These are phyloP conservation scores for Kwoniella sp. DNA, from an alignment of 768 basidiomycete species.

Conservation along the genomic window DNA sequence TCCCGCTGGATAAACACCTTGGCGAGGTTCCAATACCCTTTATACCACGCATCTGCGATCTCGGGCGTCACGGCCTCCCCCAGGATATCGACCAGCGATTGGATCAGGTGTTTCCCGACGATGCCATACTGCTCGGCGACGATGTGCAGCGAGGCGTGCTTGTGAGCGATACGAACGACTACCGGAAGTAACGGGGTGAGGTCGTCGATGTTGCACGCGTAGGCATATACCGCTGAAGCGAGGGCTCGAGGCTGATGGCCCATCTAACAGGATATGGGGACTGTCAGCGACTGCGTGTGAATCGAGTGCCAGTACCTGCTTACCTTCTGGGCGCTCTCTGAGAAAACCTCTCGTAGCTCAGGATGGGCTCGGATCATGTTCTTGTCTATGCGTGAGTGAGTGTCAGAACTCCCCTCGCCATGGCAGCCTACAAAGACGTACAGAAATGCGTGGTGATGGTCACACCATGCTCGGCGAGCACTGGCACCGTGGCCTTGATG, in stretches of 20 bases:
- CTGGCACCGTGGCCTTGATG: constrained; percentile 10
- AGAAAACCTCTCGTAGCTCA: constrained; percentile 12
- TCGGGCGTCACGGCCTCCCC: constrained; percentile 28
- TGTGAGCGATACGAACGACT: constrained; percentile 28
- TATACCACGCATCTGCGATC: constrained; percentile 28
- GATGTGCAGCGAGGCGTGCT: constrained; percentile 31
- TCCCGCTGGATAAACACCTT: constrained; percentile 23
- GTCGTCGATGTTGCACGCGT: constrained; percentile 32
- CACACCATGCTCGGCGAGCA: constrained; percentile 12
- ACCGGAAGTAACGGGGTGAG: constrained; percentile 21
- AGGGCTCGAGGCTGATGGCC: constrained; percentile 27
- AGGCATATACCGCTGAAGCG: constrained; percentile 28
- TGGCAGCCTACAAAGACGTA: too few species aligned
- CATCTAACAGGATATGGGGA: not conserved
- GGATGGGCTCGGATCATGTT: constrained; percentile 14
- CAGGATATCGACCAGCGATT: constrained; percentile 26
- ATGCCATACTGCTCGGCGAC: constrained; percentile 24
- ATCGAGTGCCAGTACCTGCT: not conserved
- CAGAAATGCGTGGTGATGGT: constrained; percentile 15
- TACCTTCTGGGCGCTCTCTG: constrained; percentile 8
- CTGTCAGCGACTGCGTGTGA: not conserved
- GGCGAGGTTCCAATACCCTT: constrained; percentile 22
- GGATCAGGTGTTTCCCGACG: constrained; percentile 30
- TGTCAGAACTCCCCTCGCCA: not conserved
- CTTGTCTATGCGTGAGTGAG: not conserved